Evolutionary conservation across 306 rosid genomes (phyloP), one percentile per base, ranked within the genome.

Genomic region (Calophaca sinica): DNA sequence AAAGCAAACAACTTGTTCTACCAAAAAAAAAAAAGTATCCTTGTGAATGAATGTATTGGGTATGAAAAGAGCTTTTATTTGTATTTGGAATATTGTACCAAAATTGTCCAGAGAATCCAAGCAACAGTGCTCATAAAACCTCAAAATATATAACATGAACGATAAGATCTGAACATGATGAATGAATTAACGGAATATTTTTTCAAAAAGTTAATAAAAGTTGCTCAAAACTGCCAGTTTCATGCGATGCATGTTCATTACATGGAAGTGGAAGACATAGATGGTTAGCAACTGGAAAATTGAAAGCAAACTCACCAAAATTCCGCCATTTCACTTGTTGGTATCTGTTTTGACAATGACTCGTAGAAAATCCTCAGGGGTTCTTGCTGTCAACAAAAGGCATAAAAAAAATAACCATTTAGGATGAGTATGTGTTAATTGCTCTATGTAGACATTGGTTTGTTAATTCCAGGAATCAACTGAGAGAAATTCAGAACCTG

Each of bases 261-360:
- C 26, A 15, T 11, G 20, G 38, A 53, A 31, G 9, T 9, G 39
- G 15, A 76, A 63, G 36, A 75, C 57, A 49, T 48, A n/a, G 49
- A 71, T 68, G 64, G 53, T 15, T 48, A 26, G 80, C 35, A 70
- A 67, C 10, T 20, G 33, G n/a, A 14, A 66, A 45, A 44, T 33
- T 67, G 41, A 38, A 71, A 81, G 67, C 53, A 29, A 38, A 66
- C 85, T 80, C 68, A 89, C 97, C 96, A 90, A 84, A 90, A 93
- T 73, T 91, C 96, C 4, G 98, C 93, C 97, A 94, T 94, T 84
- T 91, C 92, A 82, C 98, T 94, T 35, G 84, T 35, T 13, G 98
- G 96, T 68, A 90, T 94, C 84, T 94, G 98, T 79, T 91, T 72
- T 26, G 96, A 94, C 77, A 94, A 83, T 49, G 98, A 91, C 76